phyloP scores from a whole-genome alignment of 2,329 filamentous ascomycete genomes.

The Botrytis galanthina region DNA sequence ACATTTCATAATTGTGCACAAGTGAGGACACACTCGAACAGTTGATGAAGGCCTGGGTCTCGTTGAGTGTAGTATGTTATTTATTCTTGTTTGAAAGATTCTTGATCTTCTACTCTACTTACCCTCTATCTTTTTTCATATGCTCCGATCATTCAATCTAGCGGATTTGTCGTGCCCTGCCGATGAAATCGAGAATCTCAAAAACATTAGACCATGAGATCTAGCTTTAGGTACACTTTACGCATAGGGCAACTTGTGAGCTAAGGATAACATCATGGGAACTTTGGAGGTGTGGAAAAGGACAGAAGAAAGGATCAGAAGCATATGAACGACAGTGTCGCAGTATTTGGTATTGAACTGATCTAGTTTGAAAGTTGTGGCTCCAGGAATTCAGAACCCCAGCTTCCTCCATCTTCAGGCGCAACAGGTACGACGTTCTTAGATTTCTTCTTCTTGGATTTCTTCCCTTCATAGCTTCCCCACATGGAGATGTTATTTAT shows the following conservation, averaged over 20 bases:
- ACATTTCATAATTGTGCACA: too few species aligned
- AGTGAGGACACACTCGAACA: accelerated
- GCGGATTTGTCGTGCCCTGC: neutral
- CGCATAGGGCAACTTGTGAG: neutral
- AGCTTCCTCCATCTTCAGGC: too few species aligned
- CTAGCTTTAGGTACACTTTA: neutral
- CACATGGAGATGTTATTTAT: neutral
- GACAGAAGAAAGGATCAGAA: too few species aligned
- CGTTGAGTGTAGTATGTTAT: accelerated
- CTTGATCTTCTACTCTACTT: neutral
- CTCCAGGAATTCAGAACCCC: too few species aligned
- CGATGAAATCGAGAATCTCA: neutral
- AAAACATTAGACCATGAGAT: neutral
- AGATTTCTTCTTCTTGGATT: neutral
- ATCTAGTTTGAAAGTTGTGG: neutral
- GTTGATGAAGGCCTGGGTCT: too few species aligned
- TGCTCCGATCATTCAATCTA: neutral
- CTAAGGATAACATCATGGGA: neutral
- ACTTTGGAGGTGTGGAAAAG: neutral
- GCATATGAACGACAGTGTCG: neutral
- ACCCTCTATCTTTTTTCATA: neutral
- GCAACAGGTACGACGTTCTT: too few species aligned
- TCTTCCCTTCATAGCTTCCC: neutral
- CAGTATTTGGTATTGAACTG: neutral
- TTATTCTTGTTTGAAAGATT: neutral